Base-by-base conservation (phyloP, 2,329 filamentous ascomycete genomes). In the Penicillium aurantiogriseum region DNA sequence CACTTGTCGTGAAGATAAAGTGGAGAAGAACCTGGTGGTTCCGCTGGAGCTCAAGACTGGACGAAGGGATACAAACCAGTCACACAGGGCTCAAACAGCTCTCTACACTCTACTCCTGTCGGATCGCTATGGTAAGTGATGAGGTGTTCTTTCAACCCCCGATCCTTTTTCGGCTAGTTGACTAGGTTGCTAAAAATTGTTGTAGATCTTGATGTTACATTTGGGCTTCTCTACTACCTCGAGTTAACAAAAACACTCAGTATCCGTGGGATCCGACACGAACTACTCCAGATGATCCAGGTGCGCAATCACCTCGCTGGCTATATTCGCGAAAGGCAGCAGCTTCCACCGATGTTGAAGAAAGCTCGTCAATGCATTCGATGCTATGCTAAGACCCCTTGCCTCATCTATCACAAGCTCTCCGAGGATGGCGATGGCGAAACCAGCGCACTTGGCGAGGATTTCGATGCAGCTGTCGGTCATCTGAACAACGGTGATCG, bases 41-140 rank as follows among this genome's bases (percentile, higher is more conserved):
- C 94, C 94, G 0, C 91, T 99, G 63, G 94, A 99, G 71, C 84
- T 99, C 67, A 99, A 99, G 76, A 97, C 94, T 0, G 94, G 94
- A 33, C 92, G 89, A 69, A 90, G 82, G 55, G 81, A 90, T 62
- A 87, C 88, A 27, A 95, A 87, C 65, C 85, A 88, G 65, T 88
- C 86, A 52, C 94, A 99, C 74, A 87, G 92, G 71, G 93, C 93
- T 1, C 94, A 99, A 74, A 99, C 94, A 6, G 91, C 92, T 27
- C 81, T 99, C 21, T 99, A 99, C 71, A 97, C 94, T 42, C 79
- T 99, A 27, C 80, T 99, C 15, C 80, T 99, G 50, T 95, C 92
- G 21, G 93, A 99, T 76, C 87, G 94, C 62, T 99, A 99, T 74
- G 84, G 83, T 84, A 70, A 65, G 78, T 71, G 10, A 54, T 42